Evolutionary conservation across 441 rosid genomes (phyloP).

Genomic region (Gossypium trilobum): DNA sequence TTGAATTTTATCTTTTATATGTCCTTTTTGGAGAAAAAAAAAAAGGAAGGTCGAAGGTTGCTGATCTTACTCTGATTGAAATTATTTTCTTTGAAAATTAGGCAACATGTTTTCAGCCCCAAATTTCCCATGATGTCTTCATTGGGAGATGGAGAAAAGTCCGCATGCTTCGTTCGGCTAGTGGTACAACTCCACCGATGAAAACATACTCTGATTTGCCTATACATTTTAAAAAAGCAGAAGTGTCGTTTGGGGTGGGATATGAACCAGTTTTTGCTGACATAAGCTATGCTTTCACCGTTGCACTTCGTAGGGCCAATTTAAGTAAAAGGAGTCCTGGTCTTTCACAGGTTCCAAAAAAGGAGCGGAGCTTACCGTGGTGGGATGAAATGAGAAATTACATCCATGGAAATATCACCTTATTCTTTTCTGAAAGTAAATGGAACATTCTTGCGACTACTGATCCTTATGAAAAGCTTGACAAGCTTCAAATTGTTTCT

Average conservation of each 20-base stretch:
- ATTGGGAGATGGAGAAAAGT: conserved; percentile 99
- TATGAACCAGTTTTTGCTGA: conserved; percentile 95
- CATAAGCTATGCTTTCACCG: conserved; percentile 89
- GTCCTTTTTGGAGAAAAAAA: neutral
- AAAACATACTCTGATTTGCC: conserved; percentile 85
- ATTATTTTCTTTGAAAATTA: conserved; percentile 33
- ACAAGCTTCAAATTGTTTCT: conserved; percentile 66
- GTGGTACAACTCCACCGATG: conserved; percentile 94
- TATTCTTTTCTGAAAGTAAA: conserved; percentile 60
- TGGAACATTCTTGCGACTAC: conserved; percentile 82
- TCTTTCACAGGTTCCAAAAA: conserved; percentile 53
- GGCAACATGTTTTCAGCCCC: conserved; percentile 98
- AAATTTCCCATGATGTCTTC: conserved; percentile 76
- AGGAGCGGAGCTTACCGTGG: conserved; percentile 94
- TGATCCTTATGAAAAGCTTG: conserved; percentile 94
- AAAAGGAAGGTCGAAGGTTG: neutral
- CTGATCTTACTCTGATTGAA: conserved; percentile 9
- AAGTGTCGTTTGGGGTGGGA: conserved; percentile 86
- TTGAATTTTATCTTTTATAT: neutral
- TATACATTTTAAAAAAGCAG: conserved; percentile 65
- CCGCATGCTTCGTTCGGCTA: conserved; percentile 81
- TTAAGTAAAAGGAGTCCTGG: conserved; percentile 66
- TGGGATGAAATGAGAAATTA: conserved; percentile 99
- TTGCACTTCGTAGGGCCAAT: conserved; percentile 97
- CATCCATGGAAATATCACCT: conserved; percentile 65